Evolutionary conservation across 164 flowering plant genomes (phyloP).

Genomic region (Litsea cubeba): DNA sequence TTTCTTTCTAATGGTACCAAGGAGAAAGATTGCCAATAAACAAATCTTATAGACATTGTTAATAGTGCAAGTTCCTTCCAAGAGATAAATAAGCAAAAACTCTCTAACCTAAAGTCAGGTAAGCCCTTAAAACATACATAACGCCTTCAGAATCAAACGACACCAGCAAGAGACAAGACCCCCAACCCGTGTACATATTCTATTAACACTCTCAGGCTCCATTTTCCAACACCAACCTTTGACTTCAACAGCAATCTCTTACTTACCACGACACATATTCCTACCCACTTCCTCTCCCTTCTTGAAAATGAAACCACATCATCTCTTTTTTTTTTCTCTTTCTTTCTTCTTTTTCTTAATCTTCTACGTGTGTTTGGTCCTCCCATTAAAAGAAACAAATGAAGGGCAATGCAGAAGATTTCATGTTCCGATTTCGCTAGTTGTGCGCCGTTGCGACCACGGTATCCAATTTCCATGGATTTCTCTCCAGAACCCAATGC

Average conservation of each 20-base stretch:
- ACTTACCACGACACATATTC: slow-evolving; percentile 43
- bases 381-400: not conserved
- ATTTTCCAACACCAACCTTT: slow-evolving; percentile 10
- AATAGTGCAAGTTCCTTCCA: too few relatives aligned
- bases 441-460: slow-evolving; percentile 68
- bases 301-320: not conserved
- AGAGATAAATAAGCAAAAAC: too few relatives aligned
- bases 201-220: not conserved
- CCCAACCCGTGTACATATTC: slow-evolving; percentile 3
- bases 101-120: not conserved
- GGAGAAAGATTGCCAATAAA: too few relatives aligned
- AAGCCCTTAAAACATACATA: not conserved
- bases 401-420: not conserved
- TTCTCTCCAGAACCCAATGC: slow-evolving; percentile 11
- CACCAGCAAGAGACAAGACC: slow-evolving; percentile 2
- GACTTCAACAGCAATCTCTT: slow-evolving; percentile 1
- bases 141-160: slow-evolving; percentile 6
- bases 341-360: too few relatives aligned
- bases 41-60: too few relatives aligned
- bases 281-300: slow-evolving; percentile 12
- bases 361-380: not conserved
- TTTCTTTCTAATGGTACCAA: too few relatives aligned
- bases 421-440: slow-evolving; percentile 42
- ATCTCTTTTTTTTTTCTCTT: too few relatives aligned
- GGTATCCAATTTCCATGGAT: slow-evolving; percentile 32